Evolutionary conservation across 2,329 filamentous ascomycete species (phyloP), one percentile per base, ranked within the genome.

Genomic region (Calycina marina): DNA sequence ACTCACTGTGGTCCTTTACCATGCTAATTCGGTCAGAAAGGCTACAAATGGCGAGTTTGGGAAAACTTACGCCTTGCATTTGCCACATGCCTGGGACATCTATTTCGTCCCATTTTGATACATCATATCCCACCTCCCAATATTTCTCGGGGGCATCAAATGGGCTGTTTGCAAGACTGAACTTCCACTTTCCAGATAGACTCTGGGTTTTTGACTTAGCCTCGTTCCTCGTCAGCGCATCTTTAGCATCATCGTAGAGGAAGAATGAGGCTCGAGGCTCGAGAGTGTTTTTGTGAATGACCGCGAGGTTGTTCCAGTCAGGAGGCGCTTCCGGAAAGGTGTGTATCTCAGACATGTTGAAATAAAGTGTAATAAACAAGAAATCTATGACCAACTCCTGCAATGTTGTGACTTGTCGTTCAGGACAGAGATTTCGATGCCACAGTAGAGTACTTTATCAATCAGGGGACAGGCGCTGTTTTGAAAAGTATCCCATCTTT

Each of bases 271-370:
- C 63, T 35, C 72, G 62, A 4, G 69, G 65, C 5, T 65, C 56
- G 4, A 77, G 56, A 1, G 67, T 70, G 42, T 72, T 72, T 40
- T 62, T 65, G 48, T 76, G 72, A 11, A 77, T 57, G 18, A 77
- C 57, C 4, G 59, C 47, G 35, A 73, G 59, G 43, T 77, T 77
- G 49, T 61, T 69, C 69, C 70, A 77, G 46, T 77, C 70, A 1
- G 69, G 69, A 14, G 14, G 20, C n/a, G 20, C 20, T n/a, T 22
- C 20, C 20, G 20, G 20, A n/a, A 22, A 22, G 20, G 20, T 22
- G 20, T 22, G 20, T n/a, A n/a, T 22, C 20, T 22, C 20, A 22
- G 20, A 9, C 20, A 22, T 22, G 8, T 22, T 22, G n/a, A n/a
- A n/a, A n/a, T n/a, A n/a, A n/a, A n/a, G n/a, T n/a, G n/a, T n/a